These are phyloP conservation scores for Fusarium succisae DNA, from an alignment of 2,329 filamentous ascomycete species.

Conservation along the genomic window DNA sequence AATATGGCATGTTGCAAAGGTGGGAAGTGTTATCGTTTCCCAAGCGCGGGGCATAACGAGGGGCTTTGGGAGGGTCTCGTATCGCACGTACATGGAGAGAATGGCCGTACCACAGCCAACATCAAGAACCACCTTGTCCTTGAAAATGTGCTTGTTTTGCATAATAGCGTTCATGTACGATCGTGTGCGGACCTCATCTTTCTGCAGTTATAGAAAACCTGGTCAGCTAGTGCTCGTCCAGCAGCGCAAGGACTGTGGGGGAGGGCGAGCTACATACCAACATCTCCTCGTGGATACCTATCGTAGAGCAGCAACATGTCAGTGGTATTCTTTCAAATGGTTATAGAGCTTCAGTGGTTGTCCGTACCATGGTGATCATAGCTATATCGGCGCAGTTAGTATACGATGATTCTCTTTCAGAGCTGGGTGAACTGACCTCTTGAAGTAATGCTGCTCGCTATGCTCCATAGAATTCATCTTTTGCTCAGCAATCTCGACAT, in stretches of 20 bases:
- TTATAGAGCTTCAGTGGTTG: slow-evolving; percentile 17
- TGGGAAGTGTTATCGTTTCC: neutral
- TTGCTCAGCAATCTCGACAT: slow-evolving; percentile 68
- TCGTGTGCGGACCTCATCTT: slow-evolving; percentile 96
- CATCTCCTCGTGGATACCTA: slow-evolving; percentile 98
- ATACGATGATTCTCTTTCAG: slow-evolving; percentile 17
- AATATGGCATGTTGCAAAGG: neutral
- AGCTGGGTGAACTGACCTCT: slow-evolving; percentile 71
- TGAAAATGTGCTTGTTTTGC: slow-evolving; percentile 95
- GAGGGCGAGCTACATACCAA: slow-evolving; percentile 72
- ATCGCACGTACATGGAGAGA: slow-evolving; percentile 85
- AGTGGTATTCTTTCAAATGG: slow-evolving; percentile 7
- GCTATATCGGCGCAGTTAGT: slow-evolving; percentile 62
- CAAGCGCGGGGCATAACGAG: slow-evolving; percentile 30
- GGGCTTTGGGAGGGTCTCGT: slow-evolving; percentile 12
- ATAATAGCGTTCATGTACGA: slow-evolving; percentile 98
- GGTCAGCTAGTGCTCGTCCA: slow-evolving; percentile 33
- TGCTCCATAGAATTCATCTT: slow-evolving; percentile 81
- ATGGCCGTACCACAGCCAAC: slow-evolving; percentile 98
- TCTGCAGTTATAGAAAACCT: slow-evolving; percentile 61
- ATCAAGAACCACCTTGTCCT: slow-evolving; percentile 86
- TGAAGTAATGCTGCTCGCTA: slow-evolving; percentile 99
- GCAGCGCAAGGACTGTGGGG: slow-evolving; percentile 19
- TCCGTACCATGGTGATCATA: slow-evolving; percentile 94
- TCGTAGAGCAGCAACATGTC: slow-evolving; percentile 47